Conservation (phyloP, 208 protist species). For the Balamuthia mandrillaris region DNA sequence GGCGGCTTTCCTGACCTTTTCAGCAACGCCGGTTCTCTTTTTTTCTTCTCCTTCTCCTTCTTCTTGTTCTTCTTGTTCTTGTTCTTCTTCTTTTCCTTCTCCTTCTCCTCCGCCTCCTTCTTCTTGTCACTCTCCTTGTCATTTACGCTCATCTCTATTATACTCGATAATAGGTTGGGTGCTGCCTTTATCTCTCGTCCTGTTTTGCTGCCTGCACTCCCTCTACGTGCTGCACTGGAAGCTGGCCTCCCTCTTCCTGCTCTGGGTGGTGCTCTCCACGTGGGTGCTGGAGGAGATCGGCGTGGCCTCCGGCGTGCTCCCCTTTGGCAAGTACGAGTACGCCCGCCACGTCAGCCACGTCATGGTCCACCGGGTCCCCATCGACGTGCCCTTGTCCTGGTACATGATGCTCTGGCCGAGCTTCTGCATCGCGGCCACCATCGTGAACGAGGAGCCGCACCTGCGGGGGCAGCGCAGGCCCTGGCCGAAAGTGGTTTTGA, state of each 20-base stretch:
- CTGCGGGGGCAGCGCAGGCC: not conserved
- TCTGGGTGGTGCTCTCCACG: not conserved
- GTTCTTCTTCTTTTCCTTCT: not conserved
- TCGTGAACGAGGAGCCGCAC: not conserved
- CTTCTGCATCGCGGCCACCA: slow-evolving; percentile 1
- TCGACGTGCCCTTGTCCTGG: slow-evolving; percentile 31
- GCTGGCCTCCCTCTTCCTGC: not conserved
- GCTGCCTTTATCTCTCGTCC: not conserved
- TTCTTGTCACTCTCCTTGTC: not conserved
- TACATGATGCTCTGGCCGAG: slow-evolving; percentile 40
- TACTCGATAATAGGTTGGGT: not conserved
- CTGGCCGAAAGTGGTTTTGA: not conserved
- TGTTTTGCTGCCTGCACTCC: not conserved
- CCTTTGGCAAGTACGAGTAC: not conserved
- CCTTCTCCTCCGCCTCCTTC: not conserved
- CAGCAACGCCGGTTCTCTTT: not conserved
- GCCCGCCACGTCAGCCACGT: not conserved
- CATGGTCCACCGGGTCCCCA: not conserved
- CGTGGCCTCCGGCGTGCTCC: not conserved
- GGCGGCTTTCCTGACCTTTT: not conserved
- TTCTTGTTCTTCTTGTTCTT: not conserved
- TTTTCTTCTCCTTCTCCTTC: not conserved
- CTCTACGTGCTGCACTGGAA: slow-evolving; percentile 19
- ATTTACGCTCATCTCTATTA: not conserved
- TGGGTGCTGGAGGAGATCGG: slow-evolving; percentile 10